Percentiles rank a stretch among this genome's conserved stretches.
phyloP scores from a whole-genome alignment of 2,329 filamentous ascomycete genomes.

The Blastomyces silverae region DNA sequence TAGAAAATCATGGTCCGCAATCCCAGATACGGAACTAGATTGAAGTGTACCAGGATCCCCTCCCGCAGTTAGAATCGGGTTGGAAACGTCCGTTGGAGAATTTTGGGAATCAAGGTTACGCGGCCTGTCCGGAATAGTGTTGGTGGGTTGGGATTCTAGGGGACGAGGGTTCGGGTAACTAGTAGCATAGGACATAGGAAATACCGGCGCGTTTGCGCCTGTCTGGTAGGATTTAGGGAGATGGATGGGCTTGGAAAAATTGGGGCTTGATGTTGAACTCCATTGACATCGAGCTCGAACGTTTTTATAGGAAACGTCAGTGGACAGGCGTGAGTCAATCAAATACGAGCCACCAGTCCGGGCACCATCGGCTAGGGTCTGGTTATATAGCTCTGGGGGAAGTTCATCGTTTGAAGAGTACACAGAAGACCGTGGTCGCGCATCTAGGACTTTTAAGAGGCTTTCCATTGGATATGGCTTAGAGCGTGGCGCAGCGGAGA shows the following conservation, averaged over 20 bases:
- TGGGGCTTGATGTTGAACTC: slow-evolving; percentile 15
- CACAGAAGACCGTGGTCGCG: not conserved
- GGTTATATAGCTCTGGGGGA: not conserved
- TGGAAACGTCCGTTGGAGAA: not conserved
- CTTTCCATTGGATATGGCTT: not conserved
- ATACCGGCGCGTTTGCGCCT: not conserved
- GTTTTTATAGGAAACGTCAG: not conserved
- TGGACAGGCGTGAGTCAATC: not conserved
- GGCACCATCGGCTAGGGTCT: not conserved
- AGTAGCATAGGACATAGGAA: not conserved
- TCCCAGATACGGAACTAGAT: slow-evolving; percentile 3
- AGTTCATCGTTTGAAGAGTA: not conserved
- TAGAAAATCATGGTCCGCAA: not conserved
- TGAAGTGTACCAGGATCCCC: slow-evolving; percentile 2
- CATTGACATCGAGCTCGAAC: not conserved
- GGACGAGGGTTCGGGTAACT: not conserved
- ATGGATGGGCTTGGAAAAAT: slow-evolving; percentile 18
- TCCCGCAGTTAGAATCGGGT: not conserved
- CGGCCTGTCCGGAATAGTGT: not conserved
- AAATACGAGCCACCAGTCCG: not conserved
- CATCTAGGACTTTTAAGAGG: not conserved
- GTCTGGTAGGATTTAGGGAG: not conserved
- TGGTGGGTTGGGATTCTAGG: not conserved
- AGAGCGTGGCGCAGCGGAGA: not conserved
- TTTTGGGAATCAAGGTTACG: too few species aligned